Evolutionary conservation across 2,329 filamentous ascomycete genomes (phyloP).

Genomic region (Aspergillus pseudoglaucus): DNA sequence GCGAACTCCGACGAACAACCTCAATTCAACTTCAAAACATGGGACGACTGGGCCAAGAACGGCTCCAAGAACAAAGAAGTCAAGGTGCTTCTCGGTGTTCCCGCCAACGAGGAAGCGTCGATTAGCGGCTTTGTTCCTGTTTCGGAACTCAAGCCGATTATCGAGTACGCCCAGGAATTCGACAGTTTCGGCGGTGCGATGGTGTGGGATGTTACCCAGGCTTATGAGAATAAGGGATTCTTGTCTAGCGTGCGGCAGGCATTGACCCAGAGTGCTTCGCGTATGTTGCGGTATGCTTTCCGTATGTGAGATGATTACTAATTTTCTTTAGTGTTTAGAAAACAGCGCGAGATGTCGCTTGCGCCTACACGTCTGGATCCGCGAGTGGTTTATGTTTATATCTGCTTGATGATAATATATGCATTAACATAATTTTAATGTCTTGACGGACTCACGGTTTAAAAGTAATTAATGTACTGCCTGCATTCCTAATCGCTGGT

Average conservation of each 20-base stretch:
- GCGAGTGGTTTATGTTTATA: background rate
- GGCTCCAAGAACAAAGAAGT: slow-evolving; percentile 53
- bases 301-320: background rate
- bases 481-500: too few relatives aligned
- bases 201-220: slow-evolving; percentile 63
- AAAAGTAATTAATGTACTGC: too few relatives aligned
- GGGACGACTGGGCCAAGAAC: slow-evolving; percentile 60
- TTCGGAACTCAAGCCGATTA: slow-evolving; percentile 42
- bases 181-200: slow-evolving; percentile 61
- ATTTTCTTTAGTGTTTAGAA: too few relatives aligned
- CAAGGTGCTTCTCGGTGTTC: slow-evolving; percentile 57
- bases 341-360: too few relatives aligned
- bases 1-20: slow-evolving; percentile 40
- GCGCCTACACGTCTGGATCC: too few relatives aligned
- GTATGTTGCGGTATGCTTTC: slow-evolving; percentile 4
- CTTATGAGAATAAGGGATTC: slow-evolving; percentile 54
- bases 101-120: slow-evolving; percentile 48
- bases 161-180: slow-evolving; percentile 51
- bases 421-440: background rate
- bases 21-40: slow-evolving; percentile 57
- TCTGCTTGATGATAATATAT: background rate
- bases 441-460: too few relatives aligned
- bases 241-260: slow-evolving; percentile 38
- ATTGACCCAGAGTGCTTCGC: slow-evolving; percentile 20
- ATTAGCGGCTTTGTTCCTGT: slow-evolving; percentile 52